Evolutionary conservation across 352 stramenopile species (phyloP).

Genomic region (Phytophthora tubulina): DNA sequence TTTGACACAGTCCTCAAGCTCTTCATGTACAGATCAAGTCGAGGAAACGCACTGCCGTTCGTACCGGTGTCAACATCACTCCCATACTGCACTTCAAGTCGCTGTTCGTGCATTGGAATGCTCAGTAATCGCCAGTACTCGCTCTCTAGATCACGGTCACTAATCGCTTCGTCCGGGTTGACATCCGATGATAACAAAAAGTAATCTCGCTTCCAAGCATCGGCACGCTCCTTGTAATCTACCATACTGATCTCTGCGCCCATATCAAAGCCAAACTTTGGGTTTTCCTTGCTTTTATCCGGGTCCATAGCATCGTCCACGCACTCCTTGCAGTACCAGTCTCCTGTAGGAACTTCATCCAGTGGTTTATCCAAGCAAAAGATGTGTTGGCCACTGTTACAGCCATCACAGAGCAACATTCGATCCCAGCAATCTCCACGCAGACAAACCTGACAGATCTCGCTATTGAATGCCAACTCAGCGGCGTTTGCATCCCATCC

Average conservation of each 20-base stretch:
- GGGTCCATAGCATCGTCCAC: constrained; percentile 65
- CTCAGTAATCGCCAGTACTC: constrained; percentile 93
- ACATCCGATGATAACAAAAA: constrained; percentile 56
- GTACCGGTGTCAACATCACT: constrained; percentile 92
- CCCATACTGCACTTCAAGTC: constrained; percentile 92
- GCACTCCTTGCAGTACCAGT: constrained; percentile 86
- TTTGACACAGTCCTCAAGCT: constrained; percentile 60
- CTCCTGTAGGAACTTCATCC: constrained; percentile 62
- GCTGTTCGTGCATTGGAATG: constrained; percentile 76
- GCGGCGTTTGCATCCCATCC: constrained; percentile 74
- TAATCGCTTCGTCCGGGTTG: constrained; percentile 56
- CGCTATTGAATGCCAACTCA: constrained; percentile 80
- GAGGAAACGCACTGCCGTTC: constrained; percentile 90
- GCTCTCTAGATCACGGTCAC: constrained; percentile 76
- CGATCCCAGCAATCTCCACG: constrained; percentile 84
- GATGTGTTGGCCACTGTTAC: constrained; percentile 83
- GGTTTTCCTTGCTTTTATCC: constrained; percentile 51
- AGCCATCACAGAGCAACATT: constrained; percentile 85
- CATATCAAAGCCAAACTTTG: constrained; percentile 88
- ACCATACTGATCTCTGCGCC: constrained; percentile 80
- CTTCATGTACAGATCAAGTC: constrained; percentile 64
- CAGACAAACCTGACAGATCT: constrained; percentile 87
- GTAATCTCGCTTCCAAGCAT: constrained; percentile 85
- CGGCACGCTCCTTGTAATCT: constrained; percentile 86
- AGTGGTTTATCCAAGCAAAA: constrained; percentile 81